A percentile compares a stretch with the other conserved stretches of the same genome.
Conservation (phyloP, 1,139 yeast genomes). For the Blastobotrys capitulatus region DNA sequence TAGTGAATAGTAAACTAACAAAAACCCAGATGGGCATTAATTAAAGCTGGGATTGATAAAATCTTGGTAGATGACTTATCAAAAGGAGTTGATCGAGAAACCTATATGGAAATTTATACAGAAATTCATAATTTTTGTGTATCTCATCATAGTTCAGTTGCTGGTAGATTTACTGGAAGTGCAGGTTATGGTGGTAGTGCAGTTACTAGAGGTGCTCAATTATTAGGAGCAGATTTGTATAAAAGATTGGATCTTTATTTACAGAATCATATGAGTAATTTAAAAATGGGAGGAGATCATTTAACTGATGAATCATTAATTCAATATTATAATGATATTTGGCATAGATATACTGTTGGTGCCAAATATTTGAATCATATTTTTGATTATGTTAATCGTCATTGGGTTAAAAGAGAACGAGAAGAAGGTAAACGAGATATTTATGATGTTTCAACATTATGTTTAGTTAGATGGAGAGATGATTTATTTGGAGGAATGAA, state of each 20-base stretch:
- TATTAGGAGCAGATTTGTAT: slow-evolving; percentile 89
- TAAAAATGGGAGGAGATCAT: slow-evolving; percentile 28
- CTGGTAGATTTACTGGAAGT: slow-evolving; percentile 10
- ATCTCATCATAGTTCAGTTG: slow-evolving; percentile 55
- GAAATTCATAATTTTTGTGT: slow-evolving; percentile 95
- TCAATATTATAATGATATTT: slow-evolving; percentile 77
- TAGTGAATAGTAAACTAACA: background rate
- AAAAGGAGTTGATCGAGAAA: slow-evolving; percentile 33
- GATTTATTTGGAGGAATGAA: slow-evolving; percentile 69
- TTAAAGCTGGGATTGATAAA: slow-evolving; percentile 35
- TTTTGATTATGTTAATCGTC: slow-evolving; percentile 90
- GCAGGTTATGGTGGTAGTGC: slow-evolving; percentile 11
- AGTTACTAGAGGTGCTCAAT: slow-evolving; percentile 35
- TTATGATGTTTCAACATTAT: slow-evolving; percentile 84
- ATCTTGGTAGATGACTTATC: slow-evolving; percentile 35
- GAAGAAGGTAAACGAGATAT: slow-evolving; percentile 87
- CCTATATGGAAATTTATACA: slow-evolving; percentile 39
- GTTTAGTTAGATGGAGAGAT: slow-evolving; percentile 83
- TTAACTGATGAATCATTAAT: slow-evolving; percentile 57
- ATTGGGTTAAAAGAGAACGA: slow-evolving; percentile 96
- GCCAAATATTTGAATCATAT: slow-evolving; percentile 91
- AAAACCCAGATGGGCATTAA: slow-evolving; percentile 34
- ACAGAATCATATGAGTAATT: slow-evolving; percentile 50
- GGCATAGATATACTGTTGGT: slow-evolving; percentile 89
- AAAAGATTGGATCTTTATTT: slow-evolving; percentile 64